Conservation (phyloP, 148 eudicot genomes). For the Arbutus unedo region DNA sequence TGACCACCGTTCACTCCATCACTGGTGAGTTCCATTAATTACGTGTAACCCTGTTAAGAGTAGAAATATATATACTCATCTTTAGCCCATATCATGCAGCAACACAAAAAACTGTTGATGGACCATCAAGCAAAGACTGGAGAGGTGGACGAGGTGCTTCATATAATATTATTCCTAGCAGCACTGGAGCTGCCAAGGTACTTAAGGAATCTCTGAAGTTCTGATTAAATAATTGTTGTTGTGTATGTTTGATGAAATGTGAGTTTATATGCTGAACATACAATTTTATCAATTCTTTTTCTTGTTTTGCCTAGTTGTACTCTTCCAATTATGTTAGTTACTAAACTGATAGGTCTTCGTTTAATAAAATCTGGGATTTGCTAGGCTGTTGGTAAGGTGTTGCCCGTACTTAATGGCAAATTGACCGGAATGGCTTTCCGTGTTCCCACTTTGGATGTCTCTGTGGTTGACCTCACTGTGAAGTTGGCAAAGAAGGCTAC, state of each 20-base stretch:
- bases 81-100: constrained; percentile 22
- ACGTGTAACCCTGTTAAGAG: background rate
- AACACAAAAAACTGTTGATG: constrained; percentile 50
- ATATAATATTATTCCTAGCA: constrained; percentile 50
- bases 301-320: background rate
- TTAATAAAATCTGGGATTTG: background rate
- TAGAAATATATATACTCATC: background rate
- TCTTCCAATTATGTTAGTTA: background rate
- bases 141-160: constrained; percentile 60
- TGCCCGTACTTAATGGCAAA: constrained; percentile 63
- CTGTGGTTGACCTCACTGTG: constrained; percentile 71
- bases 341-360: background rate
- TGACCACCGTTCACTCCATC: constrained; percentile 67
- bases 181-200: constrained; percentile 60
- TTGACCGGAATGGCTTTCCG: constrained; percentile 80
- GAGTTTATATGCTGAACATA: background rate
- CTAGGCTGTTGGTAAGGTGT: constrained; percentile 77
- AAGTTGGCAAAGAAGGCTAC: constrained; percentile 59
- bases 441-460: constrained; percentile 73
- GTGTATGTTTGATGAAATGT: background rate
- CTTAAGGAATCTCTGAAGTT: constrained; percentile 19
- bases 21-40: constrained; percentile 33
- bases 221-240: background rate
- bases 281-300: background rate
- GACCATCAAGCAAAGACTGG: constrained; percentile 53